These are phyloP conservation scores for Nasturtium officinale DNA, from an alignment of 345 rosid genomes.

Conservation along the genomic window DNA sequence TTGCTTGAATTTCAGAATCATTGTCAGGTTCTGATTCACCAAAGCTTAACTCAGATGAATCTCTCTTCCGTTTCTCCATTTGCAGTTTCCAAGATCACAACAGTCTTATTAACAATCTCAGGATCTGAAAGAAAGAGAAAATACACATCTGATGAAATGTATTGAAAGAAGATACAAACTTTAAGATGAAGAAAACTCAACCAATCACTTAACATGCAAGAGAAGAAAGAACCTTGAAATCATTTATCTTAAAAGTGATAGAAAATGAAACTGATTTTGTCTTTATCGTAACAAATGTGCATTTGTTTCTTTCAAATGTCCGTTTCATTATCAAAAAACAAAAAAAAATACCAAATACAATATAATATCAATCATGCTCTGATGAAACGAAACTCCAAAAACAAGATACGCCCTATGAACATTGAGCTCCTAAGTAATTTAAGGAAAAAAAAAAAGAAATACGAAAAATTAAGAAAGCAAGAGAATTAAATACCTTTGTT, in stretches of 20 bases:
- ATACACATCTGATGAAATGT: slow-evolving; percentile 5
- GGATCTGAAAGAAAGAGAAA: slow-evolving; percentile 46
- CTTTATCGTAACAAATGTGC: slow-evolving; percentile 32
- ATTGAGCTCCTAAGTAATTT: not conserved
- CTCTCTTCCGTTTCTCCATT: slow-evolving; percentile 89
- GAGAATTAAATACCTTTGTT: slow-evolving; percentile 18
- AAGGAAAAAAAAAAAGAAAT: not conserved
- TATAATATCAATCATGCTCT: slow-evolving; percentile 3
- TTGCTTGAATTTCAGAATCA: slow-evolving; percentile 76
- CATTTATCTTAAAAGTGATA: slow-evolving; percentile 17
- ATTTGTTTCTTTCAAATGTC: slow-evolving; percentile 24
- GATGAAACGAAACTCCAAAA: slow-evolving; percentile 3
- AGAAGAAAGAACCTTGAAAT: slow-evolving; percentile 37
- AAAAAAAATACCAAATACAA: not conserved
- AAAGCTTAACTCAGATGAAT: slow-evolving; percentile 70
- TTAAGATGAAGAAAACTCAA: slow-evolving; percentile 34
- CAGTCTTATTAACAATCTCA: slow-evolving; percentile 21
- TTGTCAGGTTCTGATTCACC: slow-evolving; percentile 79
- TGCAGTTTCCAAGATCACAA: not conserved
- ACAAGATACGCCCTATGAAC: not conserved
- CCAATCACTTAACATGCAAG: slow-evolving; percentile 42
- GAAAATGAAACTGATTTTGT: slow-evolving; percentile 22
- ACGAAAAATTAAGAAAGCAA: not conserved
- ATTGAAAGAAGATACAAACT: slow-evolving; percentile 13
- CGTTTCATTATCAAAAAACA: slow-evolving; percentile 2